Evolutionary conservation across 495 filamentous ascomycete species (phyloP), one percentile per base, ranked within the genome.

Genomic region (Aspergillus mulundensis): DNA sequence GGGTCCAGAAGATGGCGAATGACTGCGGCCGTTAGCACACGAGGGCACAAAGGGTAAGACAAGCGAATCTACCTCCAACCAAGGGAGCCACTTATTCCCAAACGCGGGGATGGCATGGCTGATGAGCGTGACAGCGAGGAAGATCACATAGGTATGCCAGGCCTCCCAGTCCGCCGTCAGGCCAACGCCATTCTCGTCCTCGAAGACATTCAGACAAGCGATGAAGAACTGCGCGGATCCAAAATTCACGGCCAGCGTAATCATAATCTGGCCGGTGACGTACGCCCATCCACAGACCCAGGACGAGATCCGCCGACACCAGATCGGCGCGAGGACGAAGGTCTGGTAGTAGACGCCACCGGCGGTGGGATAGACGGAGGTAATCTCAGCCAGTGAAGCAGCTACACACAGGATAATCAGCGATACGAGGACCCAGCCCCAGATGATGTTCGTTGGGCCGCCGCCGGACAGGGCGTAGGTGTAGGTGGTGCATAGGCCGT

Each of bases 311-410:
- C 79, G 79, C 3, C 78, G 80, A 73, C 79, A 87, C 47, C 66
- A 68, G 14, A 41, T 30, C 3, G 73, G 72, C 0, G 72, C 70
- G 18, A 81, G 75, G 64, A 87, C 85, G 7, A 86, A 85, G 15
- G 84, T 87, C 87, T 87, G 89, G 68, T 89, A 85, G 58, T 90
- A 90, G 53, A 88, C 85, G 8, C 85, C 85, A 30, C 81, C 80
- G 44, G 81, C 77, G 15, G 85, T 90, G 12, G 87, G 87, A 60
- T 84, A 90, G 6, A 87, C 87, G 23, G 83, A 83, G 43, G 87
- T 77, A 66, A 90, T 89, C 63, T 91, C 87, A 11, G 87, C 86
- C 23, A 91, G 71, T 2, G 85, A 88, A 3, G 85, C 83, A 12
- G 87, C 86, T 18, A 91, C 80, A 47, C 83, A 86, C 25, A 87